Evolutionary conservation across 1,284 basidiomycete species (phyloP).

Genomic region (Leccinum olivaceoglutinosum): DNA sequence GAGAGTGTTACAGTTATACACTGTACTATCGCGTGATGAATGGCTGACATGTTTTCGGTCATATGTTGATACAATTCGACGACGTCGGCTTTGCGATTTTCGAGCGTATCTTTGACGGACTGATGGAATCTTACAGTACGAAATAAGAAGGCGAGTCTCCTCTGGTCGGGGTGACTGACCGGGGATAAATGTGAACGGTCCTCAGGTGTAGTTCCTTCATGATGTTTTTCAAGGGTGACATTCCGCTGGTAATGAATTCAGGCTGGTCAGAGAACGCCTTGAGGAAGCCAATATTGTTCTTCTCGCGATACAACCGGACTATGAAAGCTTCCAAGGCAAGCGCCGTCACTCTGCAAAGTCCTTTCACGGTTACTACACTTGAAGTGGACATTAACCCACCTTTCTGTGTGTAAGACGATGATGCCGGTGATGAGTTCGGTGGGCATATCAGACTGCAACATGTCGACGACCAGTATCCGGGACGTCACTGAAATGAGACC

Average conservation of each 20-base stretch:
- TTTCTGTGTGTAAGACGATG: slow-evolving; percentile 92
- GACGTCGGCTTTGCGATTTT: slow-evolving; percentile 84
- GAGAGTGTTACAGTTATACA: slow-evolving; percentile 91
- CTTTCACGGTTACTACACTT: background rate
- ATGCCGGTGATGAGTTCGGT: slow-evolving; percentile 85
- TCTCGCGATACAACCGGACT: slow-evolving; percentile 81
- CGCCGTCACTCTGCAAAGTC: slow-evolving; percentile 66
- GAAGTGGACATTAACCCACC: slow-evolving; percentile 38
- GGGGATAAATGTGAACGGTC: slow-evolving; percentile 87
- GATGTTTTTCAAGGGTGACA: slow-evolving; percentile 63
- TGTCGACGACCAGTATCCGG: slow-evolving; percentile 91
- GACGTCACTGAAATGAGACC: slow-evolving; percentile 92
- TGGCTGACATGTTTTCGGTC: slow-evolving; percentile 83
- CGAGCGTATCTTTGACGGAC: slow-evolving; percentile 74
- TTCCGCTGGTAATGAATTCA: slow-evolving; percentile 87
- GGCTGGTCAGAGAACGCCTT: slow-evolving; percentile 98
- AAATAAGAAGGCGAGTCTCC: background rate
- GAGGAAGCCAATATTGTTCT: slow-evolving; percentile 85
- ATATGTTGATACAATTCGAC: slow-evolving; percentile 88
- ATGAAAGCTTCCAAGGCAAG: slow-evolving; percentile 88
- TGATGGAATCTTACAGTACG: slow-evolving; percentile 73
- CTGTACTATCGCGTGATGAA: slow-evolving; percentile 89
- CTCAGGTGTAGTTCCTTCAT: slow-evolving; percentile 70
- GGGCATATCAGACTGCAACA: slow-evolving; percentile 86
- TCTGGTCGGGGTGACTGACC: slow-evolving; percentile 41